These are phyloP conservation scores for Spongiforma sp. DNA, from an alignment of 1,284 basidiomycete species.

Conservation along the genomic window DNA sequence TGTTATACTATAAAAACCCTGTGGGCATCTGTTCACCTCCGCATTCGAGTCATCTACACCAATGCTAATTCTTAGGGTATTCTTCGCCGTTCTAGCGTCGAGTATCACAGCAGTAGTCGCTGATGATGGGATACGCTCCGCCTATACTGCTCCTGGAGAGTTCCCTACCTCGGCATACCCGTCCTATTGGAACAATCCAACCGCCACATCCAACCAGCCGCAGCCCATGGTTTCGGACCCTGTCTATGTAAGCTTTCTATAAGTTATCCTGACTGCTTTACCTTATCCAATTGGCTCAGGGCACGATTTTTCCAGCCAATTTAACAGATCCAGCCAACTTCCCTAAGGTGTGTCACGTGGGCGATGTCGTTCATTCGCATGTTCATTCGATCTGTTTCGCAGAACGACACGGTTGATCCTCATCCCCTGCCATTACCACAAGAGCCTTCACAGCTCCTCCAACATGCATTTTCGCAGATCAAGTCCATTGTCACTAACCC, in stretches of 20 bases:
- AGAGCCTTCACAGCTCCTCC: slow-evolving; percentile 47
- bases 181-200: slow-evolving; percentile 75
- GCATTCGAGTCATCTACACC: too few species aligned
- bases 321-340: slow-evolving; percentile 66
- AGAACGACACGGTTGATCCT: slow-evolving; percentile 65
- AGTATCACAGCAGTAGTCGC: too few species aligned
- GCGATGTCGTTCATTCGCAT: background rate
- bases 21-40: too few species aligned
- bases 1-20: too few species aligned
- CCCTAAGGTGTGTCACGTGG: slow-evolving; percentile 43
- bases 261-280: too few species aligned
- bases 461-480: slow-evolving; percentile 58
- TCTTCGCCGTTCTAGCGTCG: too few species aligned
- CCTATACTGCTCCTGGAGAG: slow-evolving; percentile 61
- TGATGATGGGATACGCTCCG: too few species aligned
- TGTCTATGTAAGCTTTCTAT: slow-evolving; percentile 54
- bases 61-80: too few species aligned
- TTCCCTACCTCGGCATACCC: slow-evolving; percentile 68
- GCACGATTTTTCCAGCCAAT: slow-evolving; percentile 2
- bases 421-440: slow-evolving; percentile 65
- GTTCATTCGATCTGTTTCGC: slow-evolving; percentile 2
- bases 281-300: too few species aligned
- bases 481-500: slow-evolving; percentile 54
- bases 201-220: slow-evolving; percentile 67
- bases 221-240: slow-evolving; percentile 76